Percentiles rank a stretch among this genome's conserved stretches.
Evolutionary conservation across 768 basidiomycete species (phyloP).

Genomic region (Russula dissimulans): DNA sequence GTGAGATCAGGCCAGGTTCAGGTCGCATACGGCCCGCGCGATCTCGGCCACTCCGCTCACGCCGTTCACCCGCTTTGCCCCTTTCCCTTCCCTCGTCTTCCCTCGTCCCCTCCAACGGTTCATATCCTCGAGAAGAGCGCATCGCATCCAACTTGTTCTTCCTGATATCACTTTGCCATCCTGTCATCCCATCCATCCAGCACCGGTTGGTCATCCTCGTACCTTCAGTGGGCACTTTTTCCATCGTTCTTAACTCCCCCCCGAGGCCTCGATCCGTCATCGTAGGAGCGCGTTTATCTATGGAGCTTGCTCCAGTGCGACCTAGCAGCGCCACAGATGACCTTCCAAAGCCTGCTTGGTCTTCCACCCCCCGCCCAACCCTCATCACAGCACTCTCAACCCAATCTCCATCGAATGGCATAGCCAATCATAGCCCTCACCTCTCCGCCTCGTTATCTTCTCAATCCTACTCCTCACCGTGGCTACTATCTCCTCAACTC

Average conservation of each 20-base stretch:
- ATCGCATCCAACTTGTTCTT: not conserved
- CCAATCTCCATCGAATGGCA: slow-evolving; percentile 1
- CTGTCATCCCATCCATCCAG: not conserved
- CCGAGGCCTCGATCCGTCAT: not conserved
- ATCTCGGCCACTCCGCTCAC: not conserved
- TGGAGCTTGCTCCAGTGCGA: slow-evolving; percentile 17
- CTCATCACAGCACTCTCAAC: slow-evolving; percentile 12
- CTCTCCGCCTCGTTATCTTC: slow-evolving; percentile 16
- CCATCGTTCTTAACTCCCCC: not conserved
- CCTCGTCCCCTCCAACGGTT: not conserved
- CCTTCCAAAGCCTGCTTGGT: slow-evolving; percentile 23
- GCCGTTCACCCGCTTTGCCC: slow-evolving; percentile 26
- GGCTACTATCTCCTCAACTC: slow-evolving; percentile 25
- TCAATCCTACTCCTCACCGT: slow-evolving; percentile 26
- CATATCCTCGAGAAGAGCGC: not conserved
- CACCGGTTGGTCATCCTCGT: not conserved
- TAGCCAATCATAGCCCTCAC: slow-evolving; percentile 7
- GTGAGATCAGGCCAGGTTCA: not conserved
- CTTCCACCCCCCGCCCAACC: slow-evolving; percentile 25
- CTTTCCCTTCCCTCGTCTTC: slow-evolving; percentile 7
- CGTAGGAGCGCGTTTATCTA: not conserved
- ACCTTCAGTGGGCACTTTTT: not conserved
- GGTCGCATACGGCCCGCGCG: not conserved
- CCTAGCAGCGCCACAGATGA: slow-evolving; percentile 7
- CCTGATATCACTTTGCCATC: not conserved